Conservation (phyloP, 352 stramenopile genomes). For the Blastocystis hominis region DNA sequence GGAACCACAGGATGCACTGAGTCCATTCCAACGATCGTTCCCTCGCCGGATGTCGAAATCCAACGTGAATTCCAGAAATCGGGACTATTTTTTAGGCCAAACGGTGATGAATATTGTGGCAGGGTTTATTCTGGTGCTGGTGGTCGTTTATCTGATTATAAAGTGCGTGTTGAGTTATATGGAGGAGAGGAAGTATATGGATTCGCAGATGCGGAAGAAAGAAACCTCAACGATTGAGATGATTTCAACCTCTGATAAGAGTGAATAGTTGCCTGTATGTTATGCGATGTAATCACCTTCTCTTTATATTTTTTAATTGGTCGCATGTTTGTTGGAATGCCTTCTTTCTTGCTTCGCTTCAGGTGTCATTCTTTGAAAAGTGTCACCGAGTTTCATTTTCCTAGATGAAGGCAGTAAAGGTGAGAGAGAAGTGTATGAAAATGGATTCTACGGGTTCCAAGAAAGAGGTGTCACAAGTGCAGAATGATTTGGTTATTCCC, state of each 20-base stretch:
- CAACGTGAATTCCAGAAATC: neutral
- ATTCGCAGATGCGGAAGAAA: neutral
- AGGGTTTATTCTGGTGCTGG: neutral
- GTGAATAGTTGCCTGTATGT: no score
- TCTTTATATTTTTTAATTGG: no score
- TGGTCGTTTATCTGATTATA: conserved; percentile 22
- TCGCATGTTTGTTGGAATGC: no score
- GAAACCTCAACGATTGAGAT: neutral
- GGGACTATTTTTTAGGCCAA: neutral
- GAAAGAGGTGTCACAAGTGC: neutral
- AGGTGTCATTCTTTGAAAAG: neutral
- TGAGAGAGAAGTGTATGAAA: neutral
- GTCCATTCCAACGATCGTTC: neutral
- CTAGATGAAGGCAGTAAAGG: neutral
- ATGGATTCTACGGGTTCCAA: neutral
- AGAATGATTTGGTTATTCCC: neutral
- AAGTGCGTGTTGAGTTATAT: conserved; percentile 24
- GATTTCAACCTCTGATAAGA: neutral
- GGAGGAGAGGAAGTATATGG: neutral
- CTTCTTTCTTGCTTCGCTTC: neutral
- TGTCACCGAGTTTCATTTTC: neutral
- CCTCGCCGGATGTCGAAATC: neutral
- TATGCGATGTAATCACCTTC: no score
- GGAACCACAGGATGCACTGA: neutral
- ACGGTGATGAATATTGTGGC: conserved; percentile 30